These are phyloP conservation scores for Globisporangium alternatum DNA, from an alignment of 352 stramenopile species.

Conservation along the genomic window DNA sequence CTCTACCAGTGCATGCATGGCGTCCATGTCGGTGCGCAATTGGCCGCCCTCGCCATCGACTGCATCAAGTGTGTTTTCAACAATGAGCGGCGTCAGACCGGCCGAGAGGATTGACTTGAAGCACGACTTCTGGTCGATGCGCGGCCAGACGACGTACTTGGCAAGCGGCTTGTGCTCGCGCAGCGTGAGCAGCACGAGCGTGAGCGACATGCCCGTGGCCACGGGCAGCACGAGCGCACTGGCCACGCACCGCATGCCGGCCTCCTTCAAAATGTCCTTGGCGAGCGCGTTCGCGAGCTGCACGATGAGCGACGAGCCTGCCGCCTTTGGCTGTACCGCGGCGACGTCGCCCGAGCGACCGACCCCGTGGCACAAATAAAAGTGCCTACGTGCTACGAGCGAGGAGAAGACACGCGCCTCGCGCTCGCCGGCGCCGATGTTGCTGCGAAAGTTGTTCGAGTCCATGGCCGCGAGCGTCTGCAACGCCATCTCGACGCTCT, in stretches of 20 bases:
- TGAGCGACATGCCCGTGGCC: constrained; percentile 97
- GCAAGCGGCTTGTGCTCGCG: constrained; percentile 39
- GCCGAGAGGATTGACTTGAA: constrained; percentile 97
- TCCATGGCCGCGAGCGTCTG: constrained; percentile 90
- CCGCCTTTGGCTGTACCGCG: constrained; percentile 98
- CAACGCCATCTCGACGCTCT: constrained; percentile 84
- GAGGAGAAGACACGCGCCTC: constrained; percentile 92
- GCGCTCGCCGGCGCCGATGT: constrained; percentile 94
- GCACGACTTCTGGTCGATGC: constrained; percentile 99
- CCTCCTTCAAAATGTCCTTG: constrained; percentile 89
- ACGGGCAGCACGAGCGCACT: constrained; percentile 93
- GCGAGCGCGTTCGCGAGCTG: constrained; percentile 92
- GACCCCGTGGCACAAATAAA: constrained; percentile 94
- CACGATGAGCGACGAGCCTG: constrained; percentile 94
- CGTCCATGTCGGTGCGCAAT: constrained; percentile 89
- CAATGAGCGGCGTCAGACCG: constrained; percentile 89
- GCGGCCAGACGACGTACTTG: constrained; percentile 89
- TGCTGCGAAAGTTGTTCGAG: constrained; percentile 93
- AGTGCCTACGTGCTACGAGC: constrained; percentile 88
- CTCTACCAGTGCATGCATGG: constrained; percentile 65
- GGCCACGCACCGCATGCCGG: constrained; percentile 57
- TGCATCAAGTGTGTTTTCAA: constrained; percentile 55
- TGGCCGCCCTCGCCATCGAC: constrained; percentile 42
- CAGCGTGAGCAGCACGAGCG: constrained; percentile 90
- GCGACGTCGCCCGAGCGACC: constrained; percentile 97